phyloP scores from a whole-genome alignment of 371 early-diverging fungal genomes.

The Mucor velutinosus region DNA sequence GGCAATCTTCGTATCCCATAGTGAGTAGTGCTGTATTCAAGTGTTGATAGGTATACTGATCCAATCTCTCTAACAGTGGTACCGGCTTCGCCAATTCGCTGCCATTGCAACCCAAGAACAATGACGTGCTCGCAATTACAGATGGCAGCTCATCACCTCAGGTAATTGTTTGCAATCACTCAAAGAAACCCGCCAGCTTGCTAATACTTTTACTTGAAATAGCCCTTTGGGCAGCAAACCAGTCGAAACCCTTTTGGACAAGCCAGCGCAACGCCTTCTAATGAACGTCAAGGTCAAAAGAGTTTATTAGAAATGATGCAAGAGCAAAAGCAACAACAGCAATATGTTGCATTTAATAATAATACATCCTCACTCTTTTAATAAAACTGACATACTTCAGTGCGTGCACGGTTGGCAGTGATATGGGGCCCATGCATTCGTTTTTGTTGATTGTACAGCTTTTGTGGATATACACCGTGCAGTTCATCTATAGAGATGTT shows the following conservation, averaged over 20 bases:
- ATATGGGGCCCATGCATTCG: too few relatives aligned
- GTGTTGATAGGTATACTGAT: background rate
- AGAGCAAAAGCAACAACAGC: conserved; percentile 38
- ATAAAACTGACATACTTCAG: background rate
- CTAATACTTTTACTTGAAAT: background rate
- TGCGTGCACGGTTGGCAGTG: background rate
- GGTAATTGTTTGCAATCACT: background rate
- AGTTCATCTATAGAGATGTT: too few relatives aligned
- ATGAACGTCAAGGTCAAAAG: conserved; percentile 20
- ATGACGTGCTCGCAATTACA: background rate
- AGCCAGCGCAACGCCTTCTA: conserved; percentile 7
- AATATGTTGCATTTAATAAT: conserved; percentile 1
- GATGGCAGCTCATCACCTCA: background rate
- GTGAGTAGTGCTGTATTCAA: conserved; percentile 28
- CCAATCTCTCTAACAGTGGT: conserved; percentile 23
- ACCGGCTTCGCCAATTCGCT: conserved; percentile 7
- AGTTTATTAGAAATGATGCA: conserved; percentile 40
- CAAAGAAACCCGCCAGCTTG: background rate
- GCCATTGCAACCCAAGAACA: background rate
- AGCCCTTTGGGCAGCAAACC: background rate
- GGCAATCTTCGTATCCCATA: conserved; percentile 56
- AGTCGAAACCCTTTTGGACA: conserved; percentile 47
- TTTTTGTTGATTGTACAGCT: too few relatives aligned
- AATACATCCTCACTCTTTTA: conserved; percentile 4
- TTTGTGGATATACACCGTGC: too few relatives aligned